A percentile compares a stretch with the other conserved stretches of the same genome.
These are phyloP conservation scores for Limonium bicolor DNA, from an alignment of 148 eudicot genomes.

Conservation along the genomic window DNA sequence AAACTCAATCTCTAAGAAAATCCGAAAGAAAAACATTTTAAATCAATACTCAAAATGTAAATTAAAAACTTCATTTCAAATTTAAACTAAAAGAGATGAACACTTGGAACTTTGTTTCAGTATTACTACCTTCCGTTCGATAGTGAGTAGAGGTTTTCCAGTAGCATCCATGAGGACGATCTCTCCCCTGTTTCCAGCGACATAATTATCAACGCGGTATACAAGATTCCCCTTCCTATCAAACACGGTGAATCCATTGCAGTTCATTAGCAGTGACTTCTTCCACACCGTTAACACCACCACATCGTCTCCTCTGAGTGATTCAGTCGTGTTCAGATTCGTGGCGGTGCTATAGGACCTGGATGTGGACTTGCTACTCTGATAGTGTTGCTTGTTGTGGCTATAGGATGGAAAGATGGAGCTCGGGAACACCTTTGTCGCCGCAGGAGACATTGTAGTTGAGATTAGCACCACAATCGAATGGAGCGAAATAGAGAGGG, in stretches of 20 bases:
- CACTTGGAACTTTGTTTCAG: neutral
- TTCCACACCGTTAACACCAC: conserved; percentile 49
- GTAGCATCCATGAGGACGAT: conserved; percentile 53
- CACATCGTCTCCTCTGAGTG: neutral
- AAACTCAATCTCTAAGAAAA: conserved; percentile 32
- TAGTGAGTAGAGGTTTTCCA: conserved; percentile 53
- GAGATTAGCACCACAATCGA: too few species aligned
- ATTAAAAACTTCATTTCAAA: conserved; percentile 1
- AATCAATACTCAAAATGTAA: neutral
- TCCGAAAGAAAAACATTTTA: neutral
- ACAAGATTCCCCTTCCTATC: conserved; percentile 48
- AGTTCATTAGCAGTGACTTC: conserved; percentile 50
- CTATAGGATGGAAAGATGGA: neutral
- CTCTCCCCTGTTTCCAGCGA: conserved; percentile 17
- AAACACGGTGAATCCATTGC: conserved; percentile 63
- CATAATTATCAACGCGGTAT: conserved; percentile 60
- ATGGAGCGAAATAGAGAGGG: too few species aligned
- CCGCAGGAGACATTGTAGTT: too few species aligned
- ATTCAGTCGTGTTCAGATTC: too few species aligned
- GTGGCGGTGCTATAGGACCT: neutral
- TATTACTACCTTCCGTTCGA: conserved; percentile 53
- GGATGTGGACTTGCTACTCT: neutral
- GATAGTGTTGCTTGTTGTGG: too few species aligned
- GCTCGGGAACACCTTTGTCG: conserved; percentile 7
- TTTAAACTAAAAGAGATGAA: neutral